A percentile compares a stretch with the other conserved stretches of the same genome.
Evolutionary conservation across 2,329 filamentous ascomycete species (phyloP).

Genomic region (Metarhizium sp.): DNA sequence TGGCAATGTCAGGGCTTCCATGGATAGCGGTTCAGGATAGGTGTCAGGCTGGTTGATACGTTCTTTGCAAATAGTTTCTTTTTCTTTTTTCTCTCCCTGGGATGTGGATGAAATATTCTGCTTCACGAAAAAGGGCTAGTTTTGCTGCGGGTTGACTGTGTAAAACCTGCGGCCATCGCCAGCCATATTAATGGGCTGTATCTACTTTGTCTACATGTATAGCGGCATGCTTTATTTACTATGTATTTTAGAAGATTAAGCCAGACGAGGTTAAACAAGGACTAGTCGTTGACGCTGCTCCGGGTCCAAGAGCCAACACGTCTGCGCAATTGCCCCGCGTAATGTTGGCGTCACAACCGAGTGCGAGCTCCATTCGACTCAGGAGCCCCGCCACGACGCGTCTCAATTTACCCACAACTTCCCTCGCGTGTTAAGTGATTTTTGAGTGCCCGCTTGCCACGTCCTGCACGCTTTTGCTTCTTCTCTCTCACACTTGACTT

Average conservation of each 20-base stretch:
- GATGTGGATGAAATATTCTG: no score
- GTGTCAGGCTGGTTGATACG: background rate
- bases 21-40: conserved; percentile 1
- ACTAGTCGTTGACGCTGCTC: no score
- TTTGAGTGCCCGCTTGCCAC: background rate
- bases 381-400: conserved; percentile 18
- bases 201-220: no score
- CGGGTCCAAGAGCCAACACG: no score
- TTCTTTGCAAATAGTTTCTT: background rate
- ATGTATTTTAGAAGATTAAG: no score
- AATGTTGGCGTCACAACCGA: conserved; percentile 16
- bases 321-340: conserved; percentile 13
- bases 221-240: no score
- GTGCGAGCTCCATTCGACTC: background rate
- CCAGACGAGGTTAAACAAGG: no score
- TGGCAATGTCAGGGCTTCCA: background rate
- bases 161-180: no score
- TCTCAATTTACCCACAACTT: conserved; percentile 15
- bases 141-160: no score
- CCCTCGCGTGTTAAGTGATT: conserved; percentile 25
- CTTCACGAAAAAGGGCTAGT: no score
- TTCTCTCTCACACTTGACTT: background rate
- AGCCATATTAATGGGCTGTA: no score
- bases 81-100: no score
- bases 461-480: background rate